Evolutionary conservation across 768 basidiomycete genomes (phyloP).

Genomic region (Boletus subparvulus): DNA sequence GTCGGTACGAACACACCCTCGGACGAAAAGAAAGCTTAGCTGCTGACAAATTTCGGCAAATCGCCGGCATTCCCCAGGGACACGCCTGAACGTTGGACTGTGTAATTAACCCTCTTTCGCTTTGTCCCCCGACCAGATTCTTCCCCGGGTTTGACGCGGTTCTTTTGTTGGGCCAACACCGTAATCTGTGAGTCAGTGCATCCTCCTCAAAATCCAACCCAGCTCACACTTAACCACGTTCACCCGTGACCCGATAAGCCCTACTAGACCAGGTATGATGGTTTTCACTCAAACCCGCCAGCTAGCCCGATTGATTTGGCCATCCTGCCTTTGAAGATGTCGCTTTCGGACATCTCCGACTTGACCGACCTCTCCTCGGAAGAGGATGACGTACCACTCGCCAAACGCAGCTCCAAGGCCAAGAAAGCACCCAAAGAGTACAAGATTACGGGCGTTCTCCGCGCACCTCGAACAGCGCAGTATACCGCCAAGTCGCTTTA

Average conservation of each 20-base stretch:
- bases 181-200: not conserved
- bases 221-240: not conserved
- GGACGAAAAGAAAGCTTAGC: conserved; percentile 22
- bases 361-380: conserved; percentile 47
- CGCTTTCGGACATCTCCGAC: conserved; percentile 44
- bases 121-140: not conserved
- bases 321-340: conserved; percentile 22
- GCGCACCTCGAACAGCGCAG: conserved; percentile 38
- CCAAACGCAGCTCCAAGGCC: conserved; percentile 18
- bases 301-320: not conserved
- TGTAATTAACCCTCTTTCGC: not conserved
- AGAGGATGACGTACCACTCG: conserved; percentile 36
- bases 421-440: conserved; percentile 32
- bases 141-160: not conserved
- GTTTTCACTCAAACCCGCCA: not conserved
- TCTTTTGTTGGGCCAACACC: not conserved
- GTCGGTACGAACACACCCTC: not conserved
- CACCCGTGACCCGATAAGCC: not conserved
- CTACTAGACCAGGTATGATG: not conserved
- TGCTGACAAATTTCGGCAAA: conserved; percentile 14
- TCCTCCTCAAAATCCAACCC: not conserved
- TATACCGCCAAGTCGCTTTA: conserved; percentile 46
- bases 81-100: not conserved
- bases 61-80: conserved; percentile 8
- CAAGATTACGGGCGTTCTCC: conserved; percentile 33